These are phyloP conservation scores for Fulvia fulva DNA, from an alignment of 2,329 filamentous ascomycete genomes.

Conservation along the genomic window DNA sequence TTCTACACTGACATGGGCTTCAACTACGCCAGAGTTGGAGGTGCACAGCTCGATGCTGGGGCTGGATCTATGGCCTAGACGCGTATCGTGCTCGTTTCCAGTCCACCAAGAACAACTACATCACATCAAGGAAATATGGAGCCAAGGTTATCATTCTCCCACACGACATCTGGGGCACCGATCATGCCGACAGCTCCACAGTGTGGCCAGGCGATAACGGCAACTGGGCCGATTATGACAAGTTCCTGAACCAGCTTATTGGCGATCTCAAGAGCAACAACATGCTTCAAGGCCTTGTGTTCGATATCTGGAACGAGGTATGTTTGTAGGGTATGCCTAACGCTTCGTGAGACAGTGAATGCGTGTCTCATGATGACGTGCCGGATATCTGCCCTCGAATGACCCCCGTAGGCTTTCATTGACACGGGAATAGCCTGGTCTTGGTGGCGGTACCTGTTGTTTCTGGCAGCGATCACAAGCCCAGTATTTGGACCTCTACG, in stretches of 20 bases:
- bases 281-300: conserved; percentile 37
- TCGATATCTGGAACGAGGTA: conserved; percentile 53
- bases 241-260: conserved; percentile 40
- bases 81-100: conserved; percentile 38
- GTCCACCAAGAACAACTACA: conserved; percentile 46
- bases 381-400: too few species aligned
- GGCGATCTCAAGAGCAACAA: conserved; percentile 38
- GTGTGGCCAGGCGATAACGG: conserved; percentile 49
- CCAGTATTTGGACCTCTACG: conserved; percentile 43
- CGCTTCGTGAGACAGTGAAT: too few species aligned
- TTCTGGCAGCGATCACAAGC: conserved; percentile 38
- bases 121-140: conserved; percentile 37
- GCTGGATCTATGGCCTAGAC: conserved; percentile 39
- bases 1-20: conserved; percentile 42
- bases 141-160: conserved; percentile 22
- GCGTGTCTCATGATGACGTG: too few species aligned
- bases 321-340: too few species aligned
- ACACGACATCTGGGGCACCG: conserved; percentile 27
- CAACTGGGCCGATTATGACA: conserved; percentile 46
- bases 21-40: conserved; percentile 40
- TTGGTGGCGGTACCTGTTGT: conserved; percentile 4
- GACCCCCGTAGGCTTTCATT: too few species aligned
- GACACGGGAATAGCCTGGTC: conserved; percentile 39
- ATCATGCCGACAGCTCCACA: conserved; percentile 33
- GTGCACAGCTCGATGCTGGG: conserved; percentile 38